Conservation (phyloP, 257 asterid genomes). For the Solanum sparsipilum region DNA sequence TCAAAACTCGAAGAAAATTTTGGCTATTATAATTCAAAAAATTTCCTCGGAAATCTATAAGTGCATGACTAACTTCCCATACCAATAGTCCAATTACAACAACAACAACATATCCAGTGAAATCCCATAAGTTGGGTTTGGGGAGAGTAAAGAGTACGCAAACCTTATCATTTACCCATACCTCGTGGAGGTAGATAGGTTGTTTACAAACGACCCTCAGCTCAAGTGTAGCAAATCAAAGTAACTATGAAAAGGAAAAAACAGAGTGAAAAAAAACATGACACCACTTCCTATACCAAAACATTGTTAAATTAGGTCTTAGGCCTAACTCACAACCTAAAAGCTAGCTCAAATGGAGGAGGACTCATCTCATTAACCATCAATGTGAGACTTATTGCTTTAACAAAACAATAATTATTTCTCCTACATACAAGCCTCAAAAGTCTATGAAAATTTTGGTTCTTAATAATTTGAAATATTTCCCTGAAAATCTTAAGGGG, state of each 20-base stretch:
- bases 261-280: not conserved
- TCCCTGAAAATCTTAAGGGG: not conserved
- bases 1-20: not conserved
- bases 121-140: not conserved
- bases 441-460: not conserved
- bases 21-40: not conserved
- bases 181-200: not conserved
- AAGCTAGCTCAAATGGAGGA: no score
- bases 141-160: not conserved
- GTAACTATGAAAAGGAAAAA: not conserved
- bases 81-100: not conserved
- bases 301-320: no score
- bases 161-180: not conserved
- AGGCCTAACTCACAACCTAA: no score
- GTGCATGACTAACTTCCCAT: not conserved
- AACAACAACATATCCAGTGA: not conserved
- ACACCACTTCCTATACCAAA: not conserved
- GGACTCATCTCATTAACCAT: no score
- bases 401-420: no score
- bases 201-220: not conserved
- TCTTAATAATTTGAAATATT: not conserved
- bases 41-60: not conserved
- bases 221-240: not conserved
- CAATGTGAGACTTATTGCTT: no score
- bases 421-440: not conserved